phyloP scores from a whole-genome alignment of 2,329 filamentous ascomycete genomes.

The Nemania sp. region DNA sequence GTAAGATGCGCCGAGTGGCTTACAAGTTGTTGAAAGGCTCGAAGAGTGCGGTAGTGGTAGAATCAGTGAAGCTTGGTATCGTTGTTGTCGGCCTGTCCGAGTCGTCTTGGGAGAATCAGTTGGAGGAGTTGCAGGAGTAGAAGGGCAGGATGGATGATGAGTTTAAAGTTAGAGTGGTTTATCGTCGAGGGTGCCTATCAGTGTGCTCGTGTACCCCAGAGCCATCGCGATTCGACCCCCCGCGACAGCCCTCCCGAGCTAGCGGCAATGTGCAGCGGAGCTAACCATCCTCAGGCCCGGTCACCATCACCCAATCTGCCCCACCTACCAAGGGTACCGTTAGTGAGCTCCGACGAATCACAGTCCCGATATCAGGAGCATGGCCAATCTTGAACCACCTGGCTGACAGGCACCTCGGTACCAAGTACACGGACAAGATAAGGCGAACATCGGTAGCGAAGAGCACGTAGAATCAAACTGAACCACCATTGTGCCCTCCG shows the following conservation, averaged over 20 bases:
- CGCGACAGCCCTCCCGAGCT: background rate
- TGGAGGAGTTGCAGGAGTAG: background rate
- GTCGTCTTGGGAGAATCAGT: background rate
- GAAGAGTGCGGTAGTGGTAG: background rate
- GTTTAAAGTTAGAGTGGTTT: background rate
- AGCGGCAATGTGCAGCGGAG: slow-evolving; percentile 1
- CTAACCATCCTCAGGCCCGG: background rate
- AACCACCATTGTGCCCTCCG: too few relatives aligned
- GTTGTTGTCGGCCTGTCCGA: too few relatives aligned
- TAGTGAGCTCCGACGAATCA: slow-evolving; percentile 27
- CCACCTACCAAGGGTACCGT: background rate
- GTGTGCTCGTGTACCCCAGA: background rate
- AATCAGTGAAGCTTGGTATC: background rate
- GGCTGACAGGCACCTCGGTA: too few relatives aligned
- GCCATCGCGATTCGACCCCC: background rate
- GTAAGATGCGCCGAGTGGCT: slow-evolving; percentile 1
- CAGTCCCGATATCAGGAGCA: slow-evolving; percentile 5
- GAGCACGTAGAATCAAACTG: too few relatives aligned
- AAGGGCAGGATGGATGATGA: background rate
- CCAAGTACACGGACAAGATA: too few relatives aligned
- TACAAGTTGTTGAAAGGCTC: background rate
- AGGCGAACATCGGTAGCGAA: too few relatives aligned
- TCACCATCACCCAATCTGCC: background rate
- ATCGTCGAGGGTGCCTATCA: background rate
- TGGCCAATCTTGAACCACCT: too few relatives aligned